phyloP scores from a whole-genome alignment of 192 early-diverging fungal genomes.

The Cladochytrium replicatum region DNA sequence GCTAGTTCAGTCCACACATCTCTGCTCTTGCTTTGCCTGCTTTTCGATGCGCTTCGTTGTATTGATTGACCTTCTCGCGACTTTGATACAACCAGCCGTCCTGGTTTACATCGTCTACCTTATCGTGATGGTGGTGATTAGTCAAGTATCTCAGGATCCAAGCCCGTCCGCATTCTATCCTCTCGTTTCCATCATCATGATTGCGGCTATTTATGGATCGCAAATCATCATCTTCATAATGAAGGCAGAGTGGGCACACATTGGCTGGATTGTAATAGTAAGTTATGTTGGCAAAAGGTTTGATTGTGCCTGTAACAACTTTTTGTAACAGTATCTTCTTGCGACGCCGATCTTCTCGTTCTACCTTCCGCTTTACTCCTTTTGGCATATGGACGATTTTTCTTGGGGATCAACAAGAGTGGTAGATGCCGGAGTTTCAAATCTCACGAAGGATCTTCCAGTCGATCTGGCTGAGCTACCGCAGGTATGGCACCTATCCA shows the following conservation, averaged over 20 bases:
- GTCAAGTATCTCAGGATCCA: slow-evolving; percentile 73
- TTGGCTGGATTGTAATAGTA: slow-evolving; percentile 89
- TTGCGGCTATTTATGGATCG: slow-evolving; percentile 84
- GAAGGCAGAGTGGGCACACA: slow-evolving; percentile 68
- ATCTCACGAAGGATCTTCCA: too few species aligned
- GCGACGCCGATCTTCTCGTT: slow-evolving; percentile 78
- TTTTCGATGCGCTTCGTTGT: slow-evolving; percentile 99
- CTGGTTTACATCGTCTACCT: slow-evolving; percentile 80
- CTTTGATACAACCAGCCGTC: slow-evolving; percentile 84
- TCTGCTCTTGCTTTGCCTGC: slow-evolving; percentile 97
- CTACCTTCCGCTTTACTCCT: slow-evolving; percentile 75
- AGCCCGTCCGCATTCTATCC: slow-evolving; percentile 70
- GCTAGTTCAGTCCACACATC: slow-evolving; percentile 79
- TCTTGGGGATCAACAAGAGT: too few species aligned
- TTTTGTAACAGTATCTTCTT: slow-evolving; percentile 46
- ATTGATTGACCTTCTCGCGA: slow-evolving; percentile 89
- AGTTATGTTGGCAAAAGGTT: slow-evolving; percentile 64
- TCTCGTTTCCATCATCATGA: slow-evolving; percentile 75
- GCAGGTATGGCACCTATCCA: too few species aligned
- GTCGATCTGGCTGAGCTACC: too few species aligned
- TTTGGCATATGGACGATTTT: slow-evolving; percentile 92
- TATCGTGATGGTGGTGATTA: slow-evolving; percentile 30
- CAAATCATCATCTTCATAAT: slow-evolving; percentile 88
- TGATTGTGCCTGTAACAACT: slow-evolving; percentile 68
- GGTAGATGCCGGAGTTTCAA: too few species aligned